These are phyloP conservation scores for Pilasporangium apinafurcum DNA, from an alignment of 352 stramenopile genomes.

Conservation along the genomic window DNA sequence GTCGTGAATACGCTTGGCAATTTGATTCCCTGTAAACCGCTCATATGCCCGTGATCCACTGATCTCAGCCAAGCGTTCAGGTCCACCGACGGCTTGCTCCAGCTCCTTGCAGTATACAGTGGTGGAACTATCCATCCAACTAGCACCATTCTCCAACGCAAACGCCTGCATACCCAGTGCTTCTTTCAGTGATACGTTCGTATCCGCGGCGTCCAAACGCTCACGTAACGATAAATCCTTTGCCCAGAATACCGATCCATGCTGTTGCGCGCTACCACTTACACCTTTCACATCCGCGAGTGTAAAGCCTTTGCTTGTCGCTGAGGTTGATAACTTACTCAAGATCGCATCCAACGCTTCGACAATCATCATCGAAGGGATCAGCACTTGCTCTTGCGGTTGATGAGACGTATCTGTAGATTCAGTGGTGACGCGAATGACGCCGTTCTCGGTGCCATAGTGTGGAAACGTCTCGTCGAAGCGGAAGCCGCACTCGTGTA, in stretches of 20 bases:
- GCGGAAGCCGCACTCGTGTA: constrained; percentile 53
- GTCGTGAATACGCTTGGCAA: constrained; percentile 47
- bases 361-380: constrained; percentile 75
- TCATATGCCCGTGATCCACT: constrained; percentile 76
- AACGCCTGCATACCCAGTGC: constrained; percentile 27
- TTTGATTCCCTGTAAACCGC: constrained; percentile 82
- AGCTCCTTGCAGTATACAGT: constrained; percentile 41
- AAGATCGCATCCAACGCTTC: constrained; percentile 73
- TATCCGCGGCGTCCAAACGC: constrained; percentile 20
- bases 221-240: constrained; percentile 32
- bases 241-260: constrained; percentile 76
- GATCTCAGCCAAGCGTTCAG: constrained; percentile 50
- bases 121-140: constrained; percentile 86
- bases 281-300: constrained; percentile 47
- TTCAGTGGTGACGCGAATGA: constrained; percentile 30
- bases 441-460: constrained; percentile 63
- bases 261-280: constrained; percentile 78
- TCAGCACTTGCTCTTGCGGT: constrained; percentile 31
- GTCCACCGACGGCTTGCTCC: constrained; percentile 50
- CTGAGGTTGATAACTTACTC: constrained; percentile 31
- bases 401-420: constrained; percentile 18
- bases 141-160: constrained; percentile 52
- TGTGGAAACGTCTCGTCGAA: constrained; percentile 63
- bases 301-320: constrained; percentile 11
- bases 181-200: constrained; percentile 7